Conservation (phyloP, 2,329 filamentous ascomycete genomes). For the Cladosporium velox region DNA sequence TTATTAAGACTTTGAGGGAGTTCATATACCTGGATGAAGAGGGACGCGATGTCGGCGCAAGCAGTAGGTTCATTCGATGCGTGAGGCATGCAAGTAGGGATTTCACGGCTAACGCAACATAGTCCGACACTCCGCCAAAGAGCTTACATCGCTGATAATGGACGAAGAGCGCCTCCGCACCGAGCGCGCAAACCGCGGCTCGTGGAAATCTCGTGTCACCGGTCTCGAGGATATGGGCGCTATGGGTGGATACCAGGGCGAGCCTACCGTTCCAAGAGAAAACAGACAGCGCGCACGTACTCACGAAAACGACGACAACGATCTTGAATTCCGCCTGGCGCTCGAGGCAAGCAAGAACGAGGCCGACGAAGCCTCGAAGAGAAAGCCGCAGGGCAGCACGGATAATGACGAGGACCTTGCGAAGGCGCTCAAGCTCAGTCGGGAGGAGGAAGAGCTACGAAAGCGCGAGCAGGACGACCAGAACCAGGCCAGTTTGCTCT, state of each 20-base stretch:
- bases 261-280: slow-evolving; percentile 45
- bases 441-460: slow-evolving; percentile 87
- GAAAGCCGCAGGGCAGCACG: slow-evolving; percentile 57
- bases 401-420: slow-evolving; percentile 81
- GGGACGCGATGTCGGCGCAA: slow-evolving; percentile 90
- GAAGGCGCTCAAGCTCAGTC: slow-evolving; percentile 92
- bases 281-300: slow-evolving; percentile 26
- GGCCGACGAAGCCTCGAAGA: slow-evolving; percentile 85
- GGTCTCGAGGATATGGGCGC: slow-evolving; percentile 80
- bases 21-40: slow-evolving; percentile 98
- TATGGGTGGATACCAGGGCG: slow-evolving; percentile 43
- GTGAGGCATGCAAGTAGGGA: too few relatives aligned
- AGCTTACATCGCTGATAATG: slow-evolving; percentile 85
- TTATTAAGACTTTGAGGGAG: slow-evolving; percentile 97
- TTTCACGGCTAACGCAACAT: slow-evolving; percentile 35
- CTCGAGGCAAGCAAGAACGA: slow-evolving; percentile 94
- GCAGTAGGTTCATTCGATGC: slow-evolving; percentile 64
- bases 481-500: slow-evolving; percentile 77
- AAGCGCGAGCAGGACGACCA: slow-evolving; percentile 82
- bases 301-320: slow-evolving; percentile 68
- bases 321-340: slow-evolving; percentile 85
- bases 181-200: slow-evolving; percentile 86
- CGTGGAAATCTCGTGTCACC: slow-evolving; percentile 95
- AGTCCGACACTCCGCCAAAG: slow-evolving; percentile 96
- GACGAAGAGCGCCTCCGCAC: slow-evolving; percentile 90